Conservation (phyloP, 202 grass and related monocot species). For the Hordeum pubiflorum region DNA sequence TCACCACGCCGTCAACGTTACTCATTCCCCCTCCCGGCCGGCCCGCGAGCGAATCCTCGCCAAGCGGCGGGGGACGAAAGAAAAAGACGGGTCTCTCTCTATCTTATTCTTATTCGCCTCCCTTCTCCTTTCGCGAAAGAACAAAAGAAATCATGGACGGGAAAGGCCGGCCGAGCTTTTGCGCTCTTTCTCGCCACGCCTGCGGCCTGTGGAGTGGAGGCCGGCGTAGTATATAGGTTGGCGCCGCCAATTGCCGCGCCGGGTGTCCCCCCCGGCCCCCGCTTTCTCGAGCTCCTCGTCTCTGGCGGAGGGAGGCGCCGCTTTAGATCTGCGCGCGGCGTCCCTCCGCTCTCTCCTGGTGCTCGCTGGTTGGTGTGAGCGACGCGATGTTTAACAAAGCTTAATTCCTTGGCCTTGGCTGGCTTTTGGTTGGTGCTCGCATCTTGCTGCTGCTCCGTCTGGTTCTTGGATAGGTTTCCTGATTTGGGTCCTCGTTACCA, state of each 20-base stretch:
- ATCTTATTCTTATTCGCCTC: constrained; percentile 5
- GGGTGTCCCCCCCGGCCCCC: neutral
- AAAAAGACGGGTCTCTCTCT: neutral
- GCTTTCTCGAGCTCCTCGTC: neutral
- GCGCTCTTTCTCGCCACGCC: neutral
- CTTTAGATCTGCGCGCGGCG: constrained; percentile 16
- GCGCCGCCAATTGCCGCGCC: neutral
- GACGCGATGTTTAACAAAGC: constrained; percentile 2
- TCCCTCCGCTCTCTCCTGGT: neutral
- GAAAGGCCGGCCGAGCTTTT: constrained; percentile 4
- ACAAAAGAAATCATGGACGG: neutral
- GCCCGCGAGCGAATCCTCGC: neutral
- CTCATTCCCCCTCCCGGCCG: neutral
- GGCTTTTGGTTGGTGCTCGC: constrained; percentile 16
- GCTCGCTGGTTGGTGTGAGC: neutral
- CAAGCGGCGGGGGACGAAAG: neutral
- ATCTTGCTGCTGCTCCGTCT: neutral
- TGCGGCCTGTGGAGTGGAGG: too few species aligned
- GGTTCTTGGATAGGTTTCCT: constrained; percentile 22
- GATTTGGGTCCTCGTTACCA: constrained; percentile 15
- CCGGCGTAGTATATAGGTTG: neutral
- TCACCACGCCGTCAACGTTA: neutral
- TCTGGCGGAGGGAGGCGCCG: neutral
- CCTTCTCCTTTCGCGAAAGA: neutral
- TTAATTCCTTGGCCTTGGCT: neutral